These are phyloP conservation scores for Aspergillus biplanus DNA, from an alignment of 495 filamentous ascomycete genomes.

Conservation along the genomic window DNA sequence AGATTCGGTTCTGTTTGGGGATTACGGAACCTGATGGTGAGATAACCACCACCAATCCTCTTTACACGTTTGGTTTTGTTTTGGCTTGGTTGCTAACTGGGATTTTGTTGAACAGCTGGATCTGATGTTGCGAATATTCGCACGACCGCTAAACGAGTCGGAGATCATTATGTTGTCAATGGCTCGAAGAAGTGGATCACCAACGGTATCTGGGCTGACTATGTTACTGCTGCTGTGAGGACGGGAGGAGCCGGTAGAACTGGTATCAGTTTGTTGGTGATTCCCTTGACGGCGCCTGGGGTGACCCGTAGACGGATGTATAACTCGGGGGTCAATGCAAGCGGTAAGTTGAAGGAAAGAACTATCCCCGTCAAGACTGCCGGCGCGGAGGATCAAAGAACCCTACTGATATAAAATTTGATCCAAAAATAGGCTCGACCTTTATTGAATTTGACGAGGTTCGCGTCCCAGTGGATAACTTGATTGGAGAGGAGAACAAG, in stretches of 20 bases:
- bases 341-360: conserved; percentile 28
- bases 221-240: conserved; percentile 57
- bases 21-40: conserved; percentile 59
- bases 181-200: conserved; percentile 65
- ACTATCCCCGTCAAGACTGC: neutral
- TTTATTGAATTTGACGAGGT: conserved; percentile 55
- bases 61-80: neutral
- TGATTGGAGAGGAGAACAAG: conserved; percentile 50
- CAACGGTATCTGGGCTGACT: conserved; percentile 57
- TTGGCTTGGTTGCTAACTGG: neutral
- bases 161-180: conserved; percentile 56
- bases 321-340: conserved; percentile 65
- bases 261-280: conserved; percentile 57
- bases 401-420: too few relatives aligned
- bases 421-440: conserved; percentile 39
- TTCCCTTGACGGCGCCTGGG: conserved; percentile 50
- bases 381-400: neutral
- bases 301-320: conserved; percentile 72
- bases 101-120: conserved; percentile 36
- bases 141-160: conserved; percentile 50
- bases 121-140: conserved; percentile 58
- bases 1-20: conserved; percentile 55
- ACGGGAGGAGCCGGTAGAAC: conserved; percentile 52
- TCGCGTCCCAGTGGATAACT: conserved; percentile 45
- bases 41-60: neutral